phyloP scores from a whole-genome alignment of 2,329 filamentous ascomycete species.

The Paracorniculantispora psalliotae region DNA sequence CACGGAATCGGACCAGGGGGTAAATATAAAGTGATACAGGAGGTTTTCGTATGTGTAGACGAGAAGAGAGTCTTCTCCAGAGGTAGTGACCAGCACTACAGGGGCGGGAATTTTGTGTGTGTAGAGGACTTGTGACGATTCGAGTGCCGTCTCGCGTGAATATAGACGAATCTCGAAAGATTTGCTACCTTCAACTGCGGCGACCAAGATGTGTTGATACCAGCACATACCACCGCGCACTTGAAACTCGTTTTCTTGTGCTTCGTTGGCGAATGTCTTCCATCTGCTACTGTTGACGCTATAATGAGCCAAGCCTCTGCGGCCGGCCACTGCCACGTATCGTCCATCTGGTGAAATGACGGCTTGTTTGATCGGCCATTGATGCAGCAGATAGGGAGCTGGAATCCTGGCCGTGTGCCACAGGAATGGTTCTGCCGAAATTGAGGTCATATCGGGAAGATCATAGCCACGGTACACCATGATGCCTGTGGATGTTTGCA shows the following conservation, averaged over 20 bases:
- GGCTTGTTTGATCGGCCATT: conserved; percentile 87
- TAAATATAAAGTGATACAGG: conserved; percentile 90
- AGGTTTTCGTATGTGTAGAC: conserved; percentile 98
- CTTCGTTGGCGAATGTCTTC: conserved; percentile 84
- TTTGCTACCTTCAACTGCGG: conserved; percentile 80
- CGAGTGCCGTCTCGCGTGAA: conserved; percentile 77
- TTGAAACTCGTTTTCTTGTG: conserved; percentile 82
- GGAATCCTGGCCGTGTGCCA: conserved; percentile 93
- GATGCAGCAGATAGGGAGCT: conserved; percentile 75
- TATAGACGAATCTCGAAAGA: conserved; percentile 87
- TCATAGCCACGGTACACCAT: conserved; percentile 95
- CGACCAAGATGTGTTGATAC: conserved; percentile 93
- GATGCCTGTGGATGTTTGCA: conserved; percentile 82
- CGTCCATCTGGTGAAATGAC: conserved; percentile 88
- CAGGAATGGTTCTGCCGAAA: conserved; percentile 86
- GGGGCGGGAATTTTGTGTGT: conserved; percentile 74
- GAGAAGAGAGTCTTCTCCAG: conserved; percentile 88
- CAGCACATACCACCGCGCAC: conserved; percentile 97
- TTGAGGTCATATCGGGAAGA: conserved; percentile 80
- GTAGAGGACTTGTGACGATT: conserved; percentile 68
- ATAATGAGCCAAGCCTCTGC: conserved; percentile 88
- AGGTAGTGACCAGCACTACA: conserved; percentile 83
- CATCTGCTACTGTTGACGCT: conserved; percentile 90
- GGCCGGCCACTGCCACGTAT: conserved; percentile 94
- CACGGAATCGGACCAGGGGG: conserved; percentile 61